These are phyloP conservation scores for Aquilaria yunnanensis DNA, from an alignment of 345 rosid species.

Conservation along the genomic window DNA sequence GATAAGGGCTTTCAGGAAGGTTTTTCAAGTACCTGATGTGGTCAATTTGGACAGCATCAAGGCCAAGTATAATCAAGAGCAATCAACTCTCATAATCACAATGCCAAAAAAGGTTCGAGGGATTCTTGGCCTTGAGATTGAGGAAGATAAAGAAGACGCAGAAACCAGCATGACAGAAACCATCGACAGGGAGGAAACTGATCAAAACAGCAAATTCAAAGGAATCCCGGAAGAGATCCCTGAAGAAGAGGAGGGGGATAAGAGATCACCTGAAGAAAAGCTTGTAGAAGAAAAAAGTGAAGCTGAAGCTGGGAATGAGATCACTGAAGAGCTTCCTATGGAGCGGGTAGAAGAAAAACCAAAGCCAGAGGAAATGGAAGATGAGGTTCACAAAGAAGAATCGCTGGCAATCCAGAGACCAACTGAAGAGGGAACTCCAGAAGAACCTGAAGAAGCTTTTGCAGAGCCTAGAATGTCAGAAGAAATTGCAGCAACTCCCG, in stretches of 20 bases:
- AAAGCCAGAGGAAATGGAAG: conserved; percentile 8
- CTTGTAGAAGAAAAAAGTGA: conserved; percentile 5
- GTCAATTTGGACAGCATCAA: conserved; percentile 53
- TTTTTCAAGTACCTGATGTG: conserved; percentile 50
- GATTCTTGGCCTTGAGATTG: conserved; percentile 38
- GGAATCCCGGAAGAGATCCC: conserved; percentile 4
- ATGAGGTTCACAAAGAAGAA: conserved; percentile 9
- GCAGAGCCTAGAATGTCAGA: neutral
- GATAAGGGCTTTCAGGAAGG: conserved; percentile 45
- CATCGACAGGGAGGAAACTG: too few species aligned
- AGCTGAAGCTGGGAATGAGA: conserved; percentile 8
- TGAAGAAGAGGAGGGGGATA: neutral
- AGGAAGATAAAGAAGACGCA: conserved; percentile 40
- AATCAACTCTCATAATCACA: conserved; percentile 38
- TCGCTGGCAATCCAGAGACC: neutral
- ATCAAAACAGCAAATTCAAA: neutral
- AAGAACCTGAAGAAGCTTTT: neutral
- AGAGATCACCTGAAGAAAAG: conserved; percentile 4
- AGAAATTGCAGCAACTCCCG: too few species aligned
- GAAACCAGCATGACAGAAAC: neutral
- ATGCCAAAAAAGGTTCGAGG: conserved; percentile 70
- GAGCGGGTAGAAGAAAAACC: neutral
- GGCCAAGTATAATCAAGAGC: conserved; percentile 57
- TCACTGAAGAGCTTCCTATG: neutral
- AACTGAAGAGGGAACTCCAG: neutral